Evolutionary conservation across 2,329 filamentous ascomycete species (phyloP).

Genomic region (Epichloe sibirici): DNA sequence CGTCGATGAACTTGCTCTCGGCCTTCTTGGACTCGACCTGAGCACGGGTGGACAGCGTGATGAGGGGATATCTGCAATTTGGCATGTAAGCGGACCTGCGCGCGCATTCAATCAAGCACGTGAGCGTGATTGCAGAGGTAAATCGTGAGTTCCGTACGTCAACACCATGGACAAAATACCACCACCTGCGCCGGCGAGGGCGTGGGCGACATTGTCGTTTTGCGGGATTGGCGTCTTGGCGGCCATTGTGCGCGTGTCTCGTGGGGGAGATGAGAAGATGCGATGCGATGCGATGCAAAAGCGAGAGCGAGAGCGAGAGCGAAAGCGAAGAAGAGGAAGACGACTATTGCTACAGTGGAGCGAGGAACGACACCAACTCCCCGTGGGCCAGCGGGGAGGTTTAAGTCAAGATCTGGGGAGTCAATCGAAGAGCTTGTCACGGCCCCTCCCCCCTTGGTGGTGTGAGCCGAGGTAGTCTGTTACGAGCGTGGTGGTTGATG

Average conservation of each 20-base stretch:
- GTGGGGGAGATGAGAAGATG: background rate
- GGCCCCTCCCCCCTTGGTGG: too few relatives aligned
- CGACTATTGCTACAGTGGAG: too few relatives aligned
- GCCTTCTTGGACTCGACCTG: constrained; percentile 96
- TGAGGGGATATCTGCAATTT: constrained; percentile 68
- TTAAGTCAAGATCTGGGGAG: too few relatives aligned
- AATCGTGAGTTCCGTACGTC: constrained; percentile 48
- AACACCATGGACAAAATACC: constrained; percentile 91
- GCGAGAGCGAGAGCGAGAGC: background rate
- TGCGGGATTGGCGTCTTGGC: constrained; percentile 60
- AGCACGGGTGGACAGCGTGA: constrained; percentile 92
- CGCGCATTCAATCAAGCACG: background rate
- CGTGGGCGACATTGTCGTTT: constrained; percentile 94
- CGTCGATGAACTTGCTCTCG: constrained; percentile 70
- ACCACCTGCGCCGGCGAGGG: constrained; percentile 82
- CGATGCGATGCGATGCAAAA: background rate
- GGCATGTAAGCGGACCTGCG: background rate
- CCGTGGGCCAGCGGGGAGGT: too few relatives aligned
- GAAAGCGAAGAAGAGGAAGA: too few relatives aligned
- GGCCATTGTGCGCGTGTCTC: constrained; percentile 15
- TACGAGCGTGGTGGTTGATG: background rate
- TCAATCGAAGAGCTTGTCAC: too few relatives aligned
- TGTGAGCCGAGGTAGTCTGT: constrained; percentile 4
- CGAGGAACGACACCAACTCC: too few relatives aligned
- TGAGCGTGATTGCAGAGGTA: too few relatives aligned